Base-by-base conservation (phyloP, 2,329 filamentous ascomycete genomes). In the Colletotrichum salicis region DNA sequence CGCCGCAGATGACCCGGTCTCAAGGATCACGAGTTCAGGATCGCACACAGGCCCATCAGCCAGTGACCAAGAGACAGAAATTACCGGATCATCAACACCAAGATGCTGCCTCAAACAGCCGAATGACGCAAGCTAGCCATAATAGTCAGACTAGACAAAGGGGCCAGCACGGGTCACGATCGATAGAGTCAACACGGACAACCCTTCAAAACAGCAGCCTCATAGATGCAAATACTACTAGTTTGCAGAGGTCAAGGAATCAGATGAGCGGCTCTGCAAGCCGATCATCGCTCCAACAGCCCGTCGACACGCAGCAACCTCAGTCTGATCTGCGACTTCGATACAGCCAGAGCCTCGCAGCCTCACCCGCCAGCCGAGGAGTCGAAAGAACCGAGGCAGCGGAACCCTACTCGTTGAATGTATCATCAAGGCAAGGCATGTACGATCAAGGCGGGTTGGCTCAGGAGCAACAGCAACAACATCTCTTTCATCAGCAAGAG, bases 1-100 rank as follows among this genome's bases (percentile, higher is more conserved):
- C 52, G 8, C 33, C 63, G 8, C 63, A 58, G 48, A 13, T 48
- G 27, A 24, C 27, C 31, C 24, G 35, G 35, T 58, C 37, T 48
- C 19, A 52, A 11, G 35, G 35, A 5, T 24, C 52, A 19, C n/a
- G n/a, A 5, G 19, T 15, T 8, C 45, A 48, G 31, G 51, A 37
- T 6, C 22, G 11, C 24, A 19, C 24, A 6, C 35, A 19, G 4
- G 7, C 24, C 24, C 48, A 62, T 22, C 60, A 48, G 13, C 29
- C 45, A 11, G 67, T 48, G 41, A 48, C 55, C 11, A 65, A 70
- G 52, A 70, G 51, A 33, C 56, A 45, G 29, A 70, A 59, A 13
- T 22, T 35, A 8, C 19, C 66, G n/a, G 45, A 15, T n/a, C 33
- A 41, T 4, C 10, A 54, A 59, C 61, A 13, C 13, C 59, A 51